Conservation (phyloP, 257 asterid species). For the Avicennia marina region DNA sequence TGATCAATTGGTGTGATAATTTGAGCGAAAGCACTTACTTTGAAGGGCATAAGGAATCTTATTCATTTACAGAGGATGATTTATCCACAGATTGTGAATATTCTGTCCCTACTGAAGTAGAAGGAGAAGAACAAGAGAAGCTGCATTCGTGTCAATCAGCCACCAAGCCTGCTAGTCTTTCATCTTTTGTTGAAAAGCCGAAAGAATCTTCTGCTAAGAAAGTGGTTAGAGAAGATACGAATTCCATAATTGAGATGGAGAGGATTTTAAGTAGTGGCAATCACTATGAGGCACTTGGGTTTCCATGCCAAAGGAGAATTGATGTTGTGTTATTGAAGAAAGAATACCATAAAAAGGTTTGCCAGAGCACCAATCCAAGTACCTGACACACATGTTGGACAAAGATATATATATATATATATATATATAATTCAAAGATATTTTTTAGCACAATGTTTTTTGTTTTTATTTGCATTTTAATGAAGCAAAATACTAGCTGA, state of each 20-base stretch:
- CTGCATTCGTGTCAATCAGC: constrained; percentile 62
- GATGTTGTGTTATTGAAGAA: constrained; percentile 70
- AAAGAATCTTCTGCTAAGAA: constrained; percentile 49
- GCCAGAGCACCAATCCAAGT: background rate
- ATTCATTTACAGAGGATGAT: constrained; percentile 60
- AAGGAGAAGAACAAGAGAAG: constrained; percentile 44
- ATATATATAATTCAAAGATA: too few relatives aligned
- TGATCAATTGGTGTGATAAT: constrained; percentile 88
- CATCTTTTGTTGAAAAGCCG: constrained; percentile 52
- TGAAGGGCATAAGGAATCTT: constrained; percentile 63
- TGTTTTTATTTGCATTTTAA: constrained; percentile 11
- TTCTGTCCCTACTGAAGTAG: constrained; percentile 53
- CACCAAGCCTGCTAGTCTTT: constrained; percentile 45
- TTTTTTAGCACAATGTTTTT: background rate
- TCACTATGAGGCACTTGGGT: constrained; percentile 92
- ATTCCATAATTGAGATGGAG: constrained; percentile 76
- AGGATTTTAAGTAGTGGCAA: constrained; percentile 68
- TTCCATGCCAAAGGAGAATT: constrained; percentile 64
- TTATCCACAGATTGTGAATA: constrained; percentile 60
- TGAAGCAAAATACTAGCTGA: background rate
- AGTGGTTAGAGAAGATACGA: constrained; percentile 60
- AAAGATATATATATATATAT: background rate
- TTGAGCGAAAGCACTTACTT: constrained; percentile 64
- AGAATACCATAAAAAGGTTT: constrained; percentile 89
- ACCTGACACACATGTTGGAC: background rate